A percentile compares a stretch with the other conserved stretches of the same genome.
These are phyloP conservation scores for Oxyria digyna DNA, from an alignment of 148 eudicot genomes.

Conservation along the genomic window DNA sequence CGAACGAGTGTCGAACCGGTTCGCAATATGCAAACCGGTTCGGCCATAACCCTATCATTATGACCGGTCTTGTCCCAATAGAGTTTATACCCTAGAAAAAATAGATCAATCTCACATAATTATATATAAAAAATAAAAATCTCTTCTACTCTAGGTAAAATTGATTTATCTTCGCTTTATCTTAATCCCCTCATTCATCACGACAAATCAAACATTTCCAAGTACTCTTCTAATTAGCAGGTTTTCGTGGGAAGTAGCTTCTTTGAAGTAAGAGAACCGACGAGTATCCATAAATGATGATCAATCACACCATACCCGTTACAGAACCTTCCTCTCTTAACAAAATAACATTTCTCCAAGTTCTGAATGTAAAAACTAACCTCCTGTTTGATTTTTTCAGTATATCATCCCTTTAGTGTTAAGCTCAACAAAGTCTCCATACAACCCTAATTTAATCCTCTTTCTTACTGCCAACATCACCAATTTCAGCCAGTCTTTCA, in stretches of 20 bases:
- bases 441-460: constrained; percentile 24
- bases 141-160: too few species aligned
- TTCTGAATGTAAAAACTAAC: not conserved
- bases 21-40: too few species aligned
- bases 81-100: too few species aligned
- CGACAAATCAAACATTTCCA: too few species aligned
- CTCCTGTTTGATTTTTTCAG: not conserved
- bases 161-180: too few species aligned
- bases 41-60: too few species aligned
- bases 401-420: not conserved
- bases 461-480: constrained; percentile 58
- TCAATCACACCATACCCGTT: not conserved
- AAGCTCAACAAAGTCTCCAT: not conserved
- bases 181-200: too few species aligned
- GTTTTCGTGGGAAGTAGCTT: not conserved
- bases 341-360: not conserved
- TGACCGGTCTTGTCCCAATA: too few species aligned
- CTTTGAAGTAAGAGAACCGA: not conserved
- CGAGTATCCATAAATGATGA: not conserved
- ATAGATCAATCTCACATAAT: too few species aligned
- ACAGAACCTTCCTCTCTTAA: not conserved
- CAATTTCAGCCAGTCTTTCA: constrained; percentile 80
- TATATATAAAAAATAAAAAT: too few species aligned
- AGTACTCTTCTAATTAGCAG: too few species aligned
- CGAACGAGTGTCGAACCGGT: too few species aligned